These are phyloP conservation scores for Claviceps africana DNA, from an alignment of 2,329 filamentous ascomycete species.

Conservation along the genomic window DNA sequence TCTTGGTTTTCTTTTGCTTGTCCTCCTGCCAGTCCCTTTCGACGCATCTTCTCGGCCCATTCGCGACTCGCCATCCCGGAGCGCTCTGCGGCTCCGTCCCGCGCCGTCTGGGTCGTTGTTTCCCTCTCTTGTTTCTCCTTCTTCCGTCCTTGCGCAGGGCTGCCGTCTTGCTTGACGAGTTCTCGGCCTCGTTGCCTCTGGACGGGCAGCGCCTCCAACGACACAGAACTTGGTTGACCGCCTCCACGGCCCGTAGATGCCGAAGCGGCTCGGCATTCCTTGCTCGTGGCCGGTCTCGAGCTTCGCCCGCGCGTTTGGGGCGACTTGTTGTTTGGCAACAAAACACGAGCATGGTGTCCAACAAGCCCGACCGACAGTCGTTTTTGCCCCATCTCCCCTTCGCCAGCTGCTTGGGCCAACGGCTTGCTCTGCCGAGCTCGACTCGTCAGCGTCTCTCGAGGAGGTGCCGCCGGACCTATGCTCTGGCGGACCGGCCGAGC, in stretches of 20 bases:
- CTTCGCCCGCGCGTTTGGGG: conserved; percentile 15
- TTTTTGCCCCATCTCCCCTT: conserved; percentile 11
- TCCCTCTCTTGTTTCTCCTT: conserved; percentile 42
- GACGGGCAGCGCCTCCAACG: conserved; percentile 34
- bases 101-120: conserved; percentile 35
- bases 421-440: conserved; percentile 36
- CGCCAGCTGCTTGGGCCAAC: conserved; percentile 15
- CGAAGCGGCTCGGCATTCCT: conserved; percentile 27
- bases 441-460: conserved; percentile 45
- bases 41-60: conserved; percentile 46
- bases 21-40: conserved; percentile 19
- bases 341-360: conserved; percentile 2
- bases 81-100: conserved; percentile 47
- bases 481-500: conserved; percentile 40
- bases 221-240: conserved; percentile 34
- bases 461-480: conserved; percentile 25
- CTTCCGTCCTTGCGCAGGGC: conserved; percentile 31
- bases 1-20: conserved; percentile 6
- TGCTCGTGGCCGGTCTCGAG: conserved; percentile 12
- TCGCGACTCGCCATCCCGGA: conserved; percentile 44
- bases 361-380: conserved; percentile 11
- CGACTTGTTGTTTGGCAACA: conserved; percentile 3
- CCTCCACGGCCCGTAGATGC: conserved; percentile 30
- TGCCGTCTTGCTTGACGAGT: conserved; percentile 39
- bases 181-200: conserved; percentile 40